Evolutionary conservation across 192 early-diverging fungal genomes (phyloP), one percentile per base, ranked within the genome.

Genomic region (Backusella psychrophila): DNA sequence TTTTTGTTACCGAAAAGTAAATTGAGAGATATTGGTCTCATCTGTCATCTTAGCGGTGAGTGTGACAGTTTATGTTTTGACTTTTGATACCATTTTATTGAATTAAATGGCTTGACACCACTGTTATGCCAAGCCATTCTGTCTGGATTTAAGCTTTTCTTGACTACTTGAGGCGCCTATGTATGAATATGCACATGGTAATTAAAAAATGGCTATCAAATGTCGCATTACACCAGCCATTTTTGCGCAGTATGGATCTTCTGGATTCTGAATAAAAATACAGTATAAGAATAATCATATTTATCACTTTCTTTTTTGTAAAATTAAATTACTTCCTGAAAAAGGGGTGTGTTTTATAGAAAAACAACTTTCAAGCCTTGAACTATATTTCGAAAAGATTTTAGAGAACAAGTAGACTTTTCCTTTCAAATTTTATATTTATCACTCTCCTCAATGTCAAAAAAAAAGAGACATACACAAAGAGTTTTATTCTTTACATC

Each of bases 401-500:
- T 68, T 11, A 68, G 68, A 70, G 44, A 70, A 41, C 69, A 70
- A n/a, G 69, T 70, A 21, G 23, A 41, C 7, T 11, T 70, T 44
- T 70, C 69, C 36, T 41, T 41, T 70, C 26, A 33, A 67, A 33
- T 41, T 38, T 26, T 39, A 39, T n/a, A 6, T 41, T 44, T 41
- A 70, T 33, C 31, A 3, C 31, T 33, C 1, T 33, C 31, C 31
- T 69, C 67, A 70, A 70, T 70, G 36, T 39, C 69, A 70, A 70
- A 70, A 70, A 70, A 70, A 6, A 6, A 41, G 42, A 70, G 19
- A 17, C 29, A 70, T 44, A 70, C 26, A 41, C 39, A 70, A 42
- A 70, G 36, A 41, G 36, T 70, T 70, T 38, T 42, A 70, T 70
- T 70, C 69, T 70, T 70, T 70, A 70, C 11, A 70, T 70, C 69